Evolutionary conservation across 176 grass and related monocot species (phyloP).

Genomic region (Avena atlantica): DNA sequence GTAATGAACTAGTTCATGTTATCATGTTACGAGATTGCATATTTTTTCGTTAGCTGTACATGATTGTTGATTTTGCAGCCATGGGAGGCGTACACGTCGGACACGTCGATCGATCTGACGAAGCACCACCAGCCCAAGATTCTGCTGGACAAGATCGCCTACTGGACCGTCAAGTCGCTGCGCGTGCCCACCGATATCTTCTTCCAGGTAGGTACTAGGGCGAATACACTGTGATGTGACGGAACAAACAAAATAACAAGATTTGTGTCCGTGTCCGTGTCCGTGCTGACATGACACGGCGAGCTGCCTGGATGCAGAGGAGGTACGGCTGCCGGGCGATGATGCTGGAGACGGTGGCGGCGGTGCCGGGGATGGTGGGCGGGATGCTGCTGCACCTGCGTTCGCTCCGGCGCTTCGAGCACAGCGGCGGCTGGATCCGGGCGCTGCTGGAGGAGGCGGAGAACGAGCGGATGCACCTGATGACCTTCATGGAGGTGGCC

Average conservation of each 20-base stretch:
- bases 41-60: neutral
- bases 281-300: neutral
- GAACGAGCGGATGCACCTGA: conserved; percentile 86
- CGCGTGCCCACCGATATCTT: conserved; percentile 68
- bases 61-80: conserved; percentile 50
- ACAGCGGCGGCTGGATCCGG: conserved; percentile 77
- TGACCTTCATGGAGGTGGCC: conserved; percentile 90
- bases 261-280: neutral
- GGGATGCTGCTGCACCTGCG: conserved; percentile 81
- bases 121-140: conserved; percentile 69
- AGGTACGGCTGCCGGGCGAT: conserved; percentile 79
- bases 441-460: conserved; percentile 77
- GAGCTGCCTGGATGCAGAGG: conserved; percentile 46
- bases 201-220: too few species aligned
- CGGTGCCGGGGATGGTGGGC: conserved; percentile 86
- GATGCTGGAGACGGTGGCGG: conserved; percentile 89
- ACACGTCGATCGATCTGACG: conserved; percentile 60
- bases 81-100: conserved; percentile 61
- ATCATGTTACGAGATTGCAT: neutral
- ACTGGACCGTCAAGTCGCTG: conserved; percentile 60
- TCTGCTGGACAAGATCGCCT: conserved; percentile 60
- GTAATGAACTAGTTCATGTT: conserved; percentile 5
- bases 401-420: conserved; percentile 77
- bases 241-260: too few species aligned
- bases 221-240: too few species aligned